Conservation (phyloP, 192 early-diverging fungal genomes). For the Dispira simplex region DNA sequence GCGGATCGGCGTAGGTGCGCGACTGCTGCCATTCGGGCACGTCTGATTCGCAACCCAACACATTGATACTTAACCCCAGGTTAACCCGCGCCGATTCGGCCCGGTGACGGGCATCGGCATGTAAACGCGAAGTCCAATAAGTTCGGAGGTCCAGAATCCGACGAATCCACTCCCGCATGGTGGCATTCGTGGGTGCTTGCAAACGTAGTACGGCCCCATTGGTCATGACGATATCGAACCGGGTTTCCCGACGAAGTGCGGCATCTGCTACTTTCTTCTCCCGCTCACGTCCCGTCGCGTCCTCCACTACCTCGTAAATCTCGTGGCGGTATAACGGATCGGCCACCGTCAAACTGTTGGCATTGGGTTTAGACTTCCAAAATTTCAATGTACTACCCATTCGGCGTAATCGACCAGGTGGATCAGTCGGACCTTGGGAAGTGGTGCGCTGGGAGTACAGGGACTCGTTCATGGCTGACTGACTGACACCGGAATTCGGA, state of each 20-base stretch:
- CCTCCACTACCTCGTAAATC: background rate
- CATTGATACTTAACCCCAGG: background rate
- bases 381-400: too few relatives aligned
- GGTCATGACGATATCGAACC: slow-evolving; percentile 21
- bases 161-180: slow-evolving; percentile 26
- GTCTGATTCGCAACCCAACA: slow-evolving; percentile 8
- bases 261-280: background rate
- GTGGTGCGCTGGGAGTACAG: too few relatives aligned
- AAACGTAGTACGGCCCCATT: slow-evolving; percentile 18
- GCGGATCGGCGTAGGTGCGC: slow-evolving; percentile 19
- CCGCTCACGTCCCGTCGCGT: background rate
- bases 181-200: slow-evolving; percentile 20
- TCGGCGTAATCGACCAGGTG: too few relatives aligned
- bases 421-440: too few relatives aligned
- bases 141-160: slow-evolving; percentile 20
- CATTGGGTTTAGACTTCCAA: too few relatives aligned
- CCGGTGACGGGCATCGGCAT: slow-evolving; percentile 16
- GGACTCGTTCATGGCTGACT: too few relatives aligned
- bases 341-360: too few relatives aligned
- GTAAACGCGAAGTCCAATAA: slow-evolving; percentile 25
- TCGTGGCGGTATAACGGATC: background rate
- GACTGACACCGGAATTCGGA: too few relatives aligned
- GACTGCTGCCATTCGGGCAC: slow-evolving; percentile 10
- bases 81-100: slow-evolving; percentile 6
- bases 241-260: slow-evolving; percentile 4